Evolutionary conservation across 2,329 filamentous ascomycete genomes (phyloP).

Genomic region (Cytospora paraplurivora): DNA sequence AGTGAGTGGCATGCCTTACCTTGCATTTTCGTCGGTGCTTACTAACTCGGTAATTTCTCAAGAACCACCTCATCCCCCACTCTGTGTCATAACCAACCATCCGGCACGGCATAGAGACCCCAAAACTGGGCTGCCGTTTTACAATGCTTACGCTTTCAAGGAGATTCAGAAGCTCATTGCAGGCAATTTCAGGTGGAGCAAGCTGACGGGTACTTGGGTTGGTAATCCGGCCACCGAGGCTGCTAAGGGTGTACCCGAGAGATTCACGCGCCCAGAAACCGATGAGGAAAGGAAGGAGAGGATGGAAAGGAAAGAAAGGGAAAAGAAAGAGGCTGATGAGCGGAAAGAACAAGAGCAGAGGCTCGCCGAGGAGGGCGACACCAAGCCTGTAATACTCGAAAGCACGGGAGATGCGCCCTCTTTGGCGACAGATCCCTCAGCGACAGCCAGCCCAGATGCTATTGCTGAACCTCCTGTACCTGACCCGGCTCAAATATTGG

Average conservation of each 20-base stretch:
- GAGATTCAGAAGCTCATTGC: constrained; percentile 74
- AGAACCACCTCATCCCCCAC: constrained; percentile 53
- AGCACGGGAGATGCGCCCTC: background rate
- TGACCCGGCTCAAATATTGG: background rate
- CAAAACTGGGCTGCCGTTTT: constrained; percentile 78
- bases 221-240: constrained; percentile 62
- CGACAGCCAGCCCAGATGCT: background rate
- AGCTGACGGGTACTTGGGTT: constrained; percentile 79
- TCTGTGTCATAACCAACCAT: constrained; percentile 82
- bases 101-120: constrained; percentile 85
- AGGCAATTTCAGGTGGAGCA: constrained; percentile 82
- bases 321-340: constrained; percentile 19
- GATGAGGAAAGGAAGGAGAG: constrained; percentile 28
- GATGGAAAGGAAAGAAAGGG: constrained; percentile 28
- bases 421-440: background rate
- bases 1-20: constrained; percentile 45
- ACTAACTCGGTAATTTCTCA: constrained; percentile 32
- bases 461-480: background rate
- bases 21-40: background rate
- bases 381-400: constrained; percentile 6
- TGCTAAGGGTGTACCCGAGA: constrained; percentile 75
- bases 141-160: constrained; percentile 76
- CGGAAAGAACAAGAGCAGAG: constrained; percentile 15
- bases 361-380: constrained; percentile 12
- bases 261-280: constrained; percentile 55